These are phyloP conservation scores for Nymphaea thermarum DNA, from an alignment of 164 flowering plant genomes.

Conservation along the genomic window DNA sequence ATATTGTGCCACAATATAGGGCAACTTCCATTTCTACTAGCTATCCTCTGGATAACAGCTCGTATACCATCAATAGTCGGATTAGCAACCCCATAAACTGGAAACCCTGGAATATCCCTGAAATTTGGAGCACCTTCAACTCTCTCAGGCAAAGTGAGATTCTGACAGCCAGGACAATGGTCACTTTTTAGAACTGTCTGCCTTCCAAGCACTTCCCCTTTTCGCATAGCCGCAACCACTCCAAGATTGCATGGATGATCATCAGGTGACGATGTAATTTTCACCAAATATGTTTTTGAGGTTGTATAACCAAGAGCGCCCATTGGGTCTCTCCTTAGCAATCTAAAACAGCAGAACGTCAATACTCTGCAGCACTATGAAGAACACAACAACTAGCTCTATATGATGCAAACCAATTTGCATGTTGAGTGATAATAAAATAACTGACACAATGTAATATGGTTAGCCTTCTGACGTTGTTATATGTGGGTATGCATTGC, in stretches of 20 bases:
- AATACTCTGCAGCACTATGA: background rate
- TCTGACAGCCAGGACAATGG: constrained; percentile 96
- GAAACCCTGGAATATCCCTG: constrained; percentile 88
- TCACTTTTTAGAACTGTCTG: constrained; percentile 93
- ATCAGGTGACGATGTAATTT: constrained; percentile 65
- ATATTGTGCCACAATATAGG: constrained; percentile 97
- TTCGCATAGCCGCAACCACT: constrained; percentile 80
- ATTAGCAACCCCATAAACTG: constrained; percentile 98
- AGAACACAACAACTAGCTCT: no score
- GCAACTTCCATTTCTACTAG: constrained; percentile 54
- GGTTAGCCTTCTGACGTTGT: no score
- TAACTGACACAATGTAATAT: no score
- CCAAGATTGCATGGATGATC: constrained; percentile 83
- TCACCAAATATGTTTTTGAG: constrained; percentile 42
- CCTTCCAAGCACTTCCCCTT: constrained; percentile 91
- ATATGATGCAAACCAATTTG: no score
- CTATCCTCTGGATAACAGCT: constrained; percentile 65
- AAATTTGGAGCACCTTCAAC: constrained; percentile 98
- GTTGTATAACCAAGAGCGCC: constrained; percentile 90
- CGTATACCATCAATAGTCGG: constrained; percentile 93
- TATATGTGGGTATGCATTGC: no score
- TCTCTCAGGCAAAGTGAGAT: constrained; percentile 57
- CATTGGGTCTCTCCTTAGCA: constrained; percentile 94
- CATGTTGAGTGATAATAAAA: no score
- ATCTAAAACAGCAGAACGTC: constrained; percentile 21